Evolutionary conservation across 2,329 filamentous ascomycete species (phyloP), one percentile per base, ranked within the genome.

Genomic region (Epichloe glyceriae): DNA sequence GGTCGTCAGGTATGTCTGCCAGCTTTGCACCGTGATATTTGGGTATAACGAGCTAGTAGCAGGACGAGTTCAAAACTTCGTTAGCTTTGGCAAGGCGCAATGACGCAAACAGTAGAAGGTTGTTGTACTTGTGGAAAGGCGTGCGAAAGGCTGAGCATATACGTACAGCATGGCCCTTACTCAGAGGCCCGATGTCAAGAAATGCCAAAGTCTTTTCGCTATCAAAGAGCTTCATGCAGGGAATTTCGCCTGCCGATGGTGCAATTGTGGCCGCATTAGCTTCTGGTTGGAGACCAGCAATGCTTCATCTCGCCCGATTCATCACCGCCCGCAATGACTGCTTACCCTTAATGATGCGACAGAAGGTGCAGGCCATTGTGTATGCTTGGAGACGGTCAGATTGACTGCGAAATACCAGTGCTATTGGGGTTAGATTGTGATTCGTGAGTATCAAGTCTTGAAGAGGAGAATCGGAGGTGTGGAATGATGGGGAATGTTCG

Each of bases 151-250:
- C n/a, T 30, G 17, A 5, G 19, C 6, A 22, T 11, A 17, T n/a
- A 68, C 82, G 61, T 75, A 96, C 91, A 57, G 90, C 87, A 64
- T 98, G 93, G 51, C 93, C 93, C 63, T 79, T 79, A 68, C 84
- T 88, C 20, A 97, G 73, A 4, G 93, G 93, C 57, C 88, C 84
- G 70, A 98, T 96, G 68, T 98, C 93, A 58, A 98, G 85, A 69
- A 98, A 98, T 10, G 93, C 93, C 55, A 95, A 76, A 44, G 91
- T 87, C 73, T 91, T 95, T 38, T 95, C 86, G 61, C 80, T 93
- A 72, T 98, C 93, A 65, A 88, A 90, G 70, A 98, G 83, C 79
- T 96, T 98, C 76, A 97, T 85, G 60, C 82, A 91, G 46, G 93
- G 93, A 67, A 98, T 96, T 55, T 97, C 91, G 58, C 90, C 90